A percentile compares a stretch with the other conserved stretches of the same genome.
Evolutionary conservation across 164 flowering plant species (phyloP).

Genomic region (Aristolochia californica): DNA sequence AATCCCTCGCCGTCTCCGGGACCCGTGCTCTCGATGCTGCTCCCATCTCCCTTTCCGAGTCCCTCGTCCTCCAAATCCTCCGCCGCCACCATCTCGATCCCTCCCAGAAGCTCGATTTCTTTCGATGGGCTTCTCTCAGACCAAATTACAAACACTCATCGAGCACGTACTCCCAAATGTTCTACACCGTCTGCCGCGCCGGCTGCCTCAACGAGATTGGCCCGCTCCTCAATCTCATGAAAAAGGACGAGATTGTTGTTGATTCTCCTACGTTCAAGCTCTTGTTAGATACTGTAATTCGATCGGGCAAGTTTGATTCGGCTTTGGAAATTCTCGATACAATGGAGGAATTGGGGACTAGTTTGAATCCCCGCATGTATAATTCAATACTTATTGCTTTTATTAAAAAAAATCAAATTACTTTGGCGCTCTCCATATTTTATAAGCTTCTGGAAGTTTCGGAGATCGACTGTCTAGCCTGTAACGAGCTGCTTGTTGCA

Average conservation of each 20-base stretch:
- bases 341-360: constrained; percentile 45
- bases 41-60: constrained; percentile 42
- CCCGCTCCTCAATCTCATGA: constrained; percentile 43
- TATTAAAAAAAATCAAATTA: constrained; percentile 48
- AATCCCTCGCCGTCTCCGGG: constrained; percentile 44
- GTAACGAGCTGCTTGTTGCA: constrained; percentile 61
- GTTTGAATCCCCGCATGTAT: constrained; percentile 35
- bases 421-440: constrained; percentile 55
- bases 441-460: constrained; percentile 38
- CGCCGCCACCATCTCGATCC: constrained; percentile 31
- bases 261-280: constrained; percentile 46
- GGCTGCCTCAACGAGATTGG: constrained; percentile 38
- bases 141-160: constrained; percentile 51
- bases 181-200: constrained; percentile 36
- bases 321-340: constrained; percentile 59
- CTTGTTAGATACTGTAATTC: constrained; percentile 51
- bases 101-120: constrained; percentile 56
- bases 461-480: constrained; percentile 30
- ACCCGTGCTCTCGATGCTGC: constrained; percentile 35
- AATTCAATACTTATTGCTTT: constrained; percentile 60
- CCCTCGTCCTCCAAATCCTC: constrained; percentile 55
- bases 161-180: constrained; percentile 38
- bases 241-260: constrained; percentile 43
- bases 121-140: constrained; percentile 63
- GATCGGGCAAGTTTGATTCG: constrained; percentile 43